Conservation (phyloP, 805 yeast genomes). For the Kodamaea fukazawae region DNA sequence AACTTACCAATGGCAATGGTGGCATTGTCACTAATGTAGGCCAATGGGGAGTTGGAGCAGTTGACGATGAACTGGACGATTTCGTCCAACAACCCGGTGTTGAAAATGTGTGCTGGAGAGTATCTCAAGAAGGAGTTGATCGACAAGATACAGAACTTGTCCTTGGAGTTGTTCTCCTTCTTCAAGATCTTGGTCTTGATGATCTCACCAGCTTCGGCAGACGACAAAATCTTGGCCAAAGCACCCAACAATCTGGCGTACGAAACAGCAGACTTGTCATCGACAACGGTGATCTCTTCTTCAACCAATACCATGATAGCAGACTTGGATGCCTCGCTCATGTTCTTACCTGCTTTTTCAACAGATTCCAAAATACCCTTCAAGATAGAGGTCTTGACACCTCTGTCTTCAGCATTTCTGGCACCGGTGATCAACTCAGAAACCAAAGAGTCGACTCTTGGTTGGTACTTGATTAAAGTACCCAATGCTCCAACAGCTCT, state of each 20-base stretch:
- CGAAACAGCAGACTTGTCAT: conserved; percentile 66
- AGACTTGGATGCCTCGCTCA: conserved; percentile 70
- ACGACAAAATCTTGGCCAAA: conserved; percentile 60
- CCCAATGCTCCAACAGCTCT: conserved; percentile 92
- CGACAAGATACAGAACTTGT: conserved; percentile 63
- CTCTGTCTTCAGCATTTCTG: conserved; percentile 58
- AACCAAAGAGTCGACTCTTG: conserved; percentile 90
- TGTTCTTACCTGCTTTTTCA: conserved; percentile 69
- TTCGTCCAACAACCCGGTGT: conserved; percentile 48
- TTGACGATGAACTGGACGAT: conserved; percentile 48
- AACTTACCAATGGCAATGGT: conserved; percentile 80
- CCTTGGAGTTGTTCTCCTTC: conserved; percentile 38
- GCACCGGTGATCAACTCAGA: conserved; percentile 80
- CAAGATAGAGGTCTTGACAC: conserved; percentile 82
- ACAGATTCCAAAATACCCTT: conserved; percentile 83
- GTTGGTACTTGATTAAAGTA: conserved; percentile 81
- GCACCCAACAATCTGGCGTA: conserved; percentile 80
- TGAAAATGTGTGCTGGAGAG: conserved; percentile 63
- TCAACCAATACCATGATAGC: conserved; percentile 72
- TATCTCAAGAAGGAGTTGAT: conserved; percentile 78
- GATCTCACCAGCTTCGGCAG: conserved; percentile 62
- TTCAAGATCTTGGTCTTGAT: conserved; percentile 57
- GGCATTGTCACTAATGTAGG: conserved; percentile 70
- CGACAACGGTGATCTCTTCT: conserved; percentile 52
- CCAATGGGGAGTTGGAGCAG: conserved; percentile 41